Conservation (phyloP, 2,329 filamentous ascomycete species). For the Xylaria sp. region DNA sequence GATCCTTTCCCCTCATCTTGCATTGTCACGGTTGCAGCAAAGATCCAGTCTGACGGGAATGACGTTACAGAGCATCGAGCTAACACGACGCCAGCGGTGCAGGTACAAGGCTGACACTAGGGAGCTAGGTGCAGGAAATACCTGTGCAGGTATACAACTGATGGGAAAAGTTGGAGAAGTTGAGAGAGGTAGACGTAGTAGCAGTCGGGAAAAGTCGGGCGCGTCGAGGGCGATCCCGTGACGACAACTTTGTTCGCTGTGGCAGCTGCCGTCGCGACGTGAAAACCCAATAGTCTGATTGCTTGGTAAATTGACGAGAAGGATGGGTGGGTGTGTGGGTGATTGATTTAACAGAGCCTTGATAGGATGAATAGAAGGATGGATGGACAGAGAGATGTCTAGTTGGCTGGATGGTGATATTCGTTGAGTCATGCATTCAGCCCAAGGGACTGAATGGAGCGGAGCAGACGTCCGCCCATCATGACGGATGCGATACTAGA, state of each 20-base stretch:
- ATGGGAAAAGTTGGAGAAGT: neutral
- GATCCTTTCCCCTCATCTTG: slow-evolving; percentile 13
- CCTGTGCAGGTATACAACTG: neutral
- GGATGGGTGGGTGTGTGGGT: neutral
- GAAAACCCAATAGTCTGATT: neutral
- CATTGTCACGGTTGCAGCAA: slow-evolving; percentile 17
- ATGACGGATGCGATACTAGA: neutral
- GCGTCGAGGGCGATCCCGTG: neutral
- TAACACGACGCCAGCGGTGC: slow-evolving; percentile 15
- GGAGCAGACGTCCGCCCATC: neutral
- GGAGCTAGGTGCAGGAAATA: neutral
- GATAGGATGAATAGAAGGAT: neutral
- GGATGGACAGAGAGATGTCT: no score
- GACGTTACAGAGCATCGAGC: slow-evolving; percentile 27
- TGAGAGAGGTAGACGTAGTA: neutral
- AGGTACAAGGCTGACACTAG: slow-evolving; percentile 26
- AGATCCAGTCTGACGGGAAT: slow-evolving; percentile 24
- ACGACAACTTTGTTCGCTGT: neutral
- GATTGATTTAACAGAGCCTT: neutral
- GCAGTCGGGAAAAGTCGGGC: slow-evolving; percentile 4
- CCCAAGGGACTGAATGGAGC: neutral
- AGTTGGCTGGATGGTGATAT: neutral
- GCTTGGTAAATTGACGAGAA: neutral
- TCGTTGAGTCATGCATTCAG: neutral
- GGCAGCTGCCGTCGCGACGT: neutral